A percentile compares a stretch with the other conserved stretches of the same genome.
Conservation (phyloP, 768 basidiomycete species). For the Boletus sp. region DNA sequence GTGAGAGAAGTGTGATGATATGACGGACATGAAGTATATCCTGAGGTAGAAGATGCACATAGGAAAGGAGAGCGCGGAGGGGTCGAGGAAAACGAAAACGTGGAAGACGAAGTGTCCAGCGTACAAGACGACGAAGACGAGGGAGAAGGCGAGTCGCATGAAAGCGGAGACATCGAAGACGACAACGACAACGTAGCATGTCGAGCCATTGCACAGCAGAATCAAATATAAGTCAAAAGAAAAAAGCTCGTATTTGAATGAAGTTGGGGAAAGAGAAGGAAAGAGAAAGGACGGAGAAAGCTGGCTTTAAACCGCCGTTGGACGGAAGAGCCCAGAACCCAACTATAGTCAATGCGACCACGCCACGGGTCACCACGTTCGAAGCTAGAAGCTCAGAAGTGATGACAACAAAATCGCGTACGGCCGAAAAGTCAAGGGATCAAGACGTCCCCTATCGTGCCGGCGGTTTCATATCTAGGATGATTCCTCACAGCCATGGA, state of each 20-base stretch:
- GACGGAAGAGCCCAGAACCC: background rate
- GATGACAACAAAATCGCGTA: background rate
- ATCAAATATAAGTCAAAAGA: background rate
- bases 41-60: background rate
- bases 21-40: background rate
- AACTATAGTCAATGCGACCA: background rate
- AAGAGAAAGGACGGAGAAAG: background rate
- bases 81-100: background rate
- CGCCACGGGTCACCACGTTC: background rate
- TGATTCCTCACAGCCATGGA: background rate
- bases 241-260: background rate
- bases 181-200: background rate
- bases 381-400: conserved; percentile 11
- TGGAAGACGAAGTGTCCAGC: conserved; percentile 6
- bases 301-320: background rate
- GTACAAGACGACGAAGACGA: conserved; percentile 2
- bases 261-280: background rate
- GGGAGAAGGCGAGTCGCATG: background rate
- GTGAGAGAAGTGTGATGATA: background rate
- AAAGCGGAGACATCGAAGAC: background rate
- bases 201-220: conserved; percentile 8
- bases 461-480: background rate
- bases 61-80: background rate
- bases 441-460: background rate
- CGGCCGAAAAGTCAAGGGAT: background rate